Percentiles rank a stretch among this genome's conserved stretches.
phyloP scores from a whole-genome alignment of 1,284 basidiomycete species.

The Ustilago vetiveriae region DNA sequence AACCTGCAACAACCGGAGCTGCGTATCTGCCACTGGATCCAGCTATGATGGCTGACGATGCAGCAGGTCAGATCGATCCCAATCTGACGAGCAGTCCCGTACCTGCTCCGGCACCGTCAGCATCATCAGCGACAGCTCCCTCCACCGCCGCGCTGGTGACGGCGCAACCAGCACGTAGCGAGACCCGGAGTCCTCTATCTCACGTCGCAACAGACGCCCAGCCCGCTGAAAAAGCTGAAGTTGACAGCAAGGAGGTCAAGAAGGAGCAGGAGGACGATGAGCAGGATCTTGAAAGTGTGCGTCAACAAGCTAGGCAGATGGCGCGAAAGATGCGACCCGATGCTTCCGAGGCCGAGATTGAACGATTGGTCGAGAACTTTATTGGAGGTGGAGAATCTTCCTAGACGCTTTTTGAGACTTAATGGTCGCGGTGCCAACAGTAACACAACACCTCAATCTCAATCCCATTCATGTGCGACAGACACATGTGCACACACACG shows the following conservation, averaged over 20 bases:
- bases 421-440: too few species aligned
- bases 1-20: neutral
- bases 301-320: constrained; percentile 38
- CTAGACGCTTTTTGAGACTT: neutral
- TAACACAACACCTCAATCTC: too few species aligned
- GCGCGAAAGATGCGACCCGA: constrained; percentile 48
- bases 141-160: neutral
- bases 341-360: constrained; percentile 50
- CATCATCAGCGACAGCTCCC: too few species aligned
- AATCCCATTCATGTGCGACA: too few species aligned
- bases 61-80: constrained; percentile 20
- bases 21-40: constrained; percentile 26
- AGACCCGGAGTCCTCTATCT: neutral
- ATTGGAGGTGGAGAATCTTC: constrained; percentile 14
- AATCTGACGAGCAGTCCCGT: constrained; percentile 5
- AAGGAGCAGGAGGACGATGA: constrained; percentile 15
- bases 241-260: constrained; percentile 7
- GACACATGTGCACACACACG: too few species aligned
- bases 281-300: constrained; percentile 23
- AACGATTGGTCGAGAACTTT: constrained; percentile 43
- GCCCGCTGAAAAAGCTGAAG: neutral
- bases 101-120: neutral
- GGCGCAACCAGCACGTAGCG: neutral
- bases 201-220: neutral
- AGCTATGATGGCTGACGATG: constrained; percentile 42